Evolutionary conservation across 2,329 filamentous ascomycete genomes (phyloP).

Genomic region (Pseudogymnoascus sp.): DNA sequence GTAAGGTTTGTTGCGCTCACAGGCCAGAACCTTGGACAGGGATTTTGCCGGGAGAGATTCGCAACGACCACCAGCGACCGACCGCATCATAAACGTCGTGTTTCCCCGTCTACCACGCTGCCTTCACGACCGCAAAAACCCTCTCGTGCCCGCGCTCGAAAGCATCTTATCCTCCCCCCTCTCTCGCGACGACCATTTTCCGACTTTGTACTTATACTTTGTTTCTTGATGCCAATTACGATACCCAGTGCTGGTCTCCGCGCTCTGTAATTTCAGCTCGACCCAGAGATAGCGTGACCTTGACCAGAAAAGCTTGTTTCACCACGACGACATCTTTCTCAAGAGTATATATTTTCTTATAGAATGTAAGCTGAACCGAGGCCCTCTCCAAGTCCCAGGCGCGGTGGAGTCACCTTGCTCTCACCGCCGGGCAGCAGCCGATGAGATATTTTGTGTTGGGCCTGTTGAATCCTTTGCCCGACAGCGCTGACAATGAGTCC

Average conservation of each 20-base stretch:
- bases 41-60: slow-evolving; percentile 11
- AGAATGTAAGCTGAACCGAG: slow-evolving; percentile 6
- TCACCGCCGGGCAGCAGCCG: background rate
- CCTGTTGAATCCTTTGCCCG: background rate
- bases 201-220: slow-evolving; percentile 21
- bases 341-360: slow-evolving; percentile 10
- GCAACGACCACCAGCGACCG: slow-evolving; percentile 1
- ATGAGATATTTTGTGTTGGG: background rate
- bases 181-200: slow-evolving; percentile 8
- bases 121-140: slow-evolving; percentile 6
- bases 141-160: slow-evolving; percentile 6
- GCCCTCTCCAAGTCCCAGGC: background rate
- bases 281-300: slow-evolving; percentile 8
- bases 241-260: slow-evolving; percentile 22
- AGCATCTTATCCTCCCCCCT: background rate
- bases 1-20: background rate
- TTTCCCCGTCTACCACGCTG: slow-evolving; percentile 11
- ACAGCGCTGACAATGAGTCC: background rate
- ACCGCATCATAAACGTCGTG: slow-evolving; percentile 8
- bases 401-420: background rate
- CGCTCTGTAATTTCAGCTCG: slow-evolving; percentile 13
- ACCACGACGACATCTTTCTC: slow-evolving; percentile 7
- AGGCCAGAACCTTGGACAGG: slow-evolving; percentile 6
- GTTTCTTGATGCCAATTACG: slow-evolving; percentile 25
- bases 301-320: slow-evolving; percentile 4